Evolutionary conservation across 306 rosid genomes (phyloP).

Genomic region (Pyrus bretschneideri): DNA sequence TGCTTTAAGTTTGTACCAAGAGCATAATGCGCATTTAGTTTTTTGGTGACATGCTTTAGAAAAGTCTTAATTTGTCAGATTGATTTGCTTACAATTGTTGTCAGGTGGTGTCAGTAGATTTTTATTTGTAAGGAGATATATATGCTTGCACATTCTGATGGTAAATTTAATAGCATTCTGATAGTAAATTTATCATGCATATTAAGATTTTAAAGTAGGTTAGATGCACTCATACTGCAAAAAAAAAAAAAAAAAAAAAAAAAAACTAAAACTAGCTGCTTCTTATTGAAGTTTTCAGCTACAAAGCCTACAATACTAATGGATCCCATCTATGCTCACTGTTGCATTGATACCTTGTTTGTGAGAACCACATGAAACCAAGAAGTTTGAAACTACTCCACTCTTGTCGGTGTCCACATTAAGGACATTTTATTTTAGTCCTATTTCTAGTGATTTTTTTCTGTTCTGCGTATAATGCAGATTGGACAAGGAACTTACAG

Average conservation of each 20-base stretch:
- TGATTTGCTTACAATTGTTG: background rate
- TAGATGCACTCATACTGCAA: background rate
- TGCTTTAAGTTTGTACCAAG: background rate
- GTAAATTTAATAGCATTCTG: background rate
- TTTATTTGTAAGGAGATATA: background rate
- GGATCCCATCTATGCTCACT: background rate
- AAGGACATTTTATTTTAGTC: background rate
- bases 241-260: background rate
- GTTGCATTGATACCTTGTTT: background rate
- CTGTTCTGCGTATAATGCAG: conserved; percentile 23
- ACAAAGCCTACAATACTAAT: background rate
- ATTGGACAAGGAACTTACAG: conserved; percentile 96
- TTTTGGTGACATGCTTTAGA: background rate
- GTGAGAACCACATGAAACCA: background rate
- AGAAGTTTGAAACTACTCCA: background rate
- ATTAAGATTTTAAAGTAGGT: background rate
- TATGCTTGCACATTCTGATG: background rate
- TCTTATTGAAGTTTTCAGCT: background rate
- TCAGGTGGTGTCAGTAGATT: background rate
- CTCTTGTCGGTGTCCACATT: background rate
- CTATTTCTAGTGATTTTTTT: background rate
- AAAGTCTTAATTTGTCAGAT: background rate
- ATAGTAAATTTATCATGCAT: background rate
- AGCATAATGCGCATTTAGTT: background rate
- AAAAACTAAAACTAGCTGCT: background rate